Base-by-base conservation (phyloP, 257 asterid genomes). In the Henckelia pumila region DNA sequence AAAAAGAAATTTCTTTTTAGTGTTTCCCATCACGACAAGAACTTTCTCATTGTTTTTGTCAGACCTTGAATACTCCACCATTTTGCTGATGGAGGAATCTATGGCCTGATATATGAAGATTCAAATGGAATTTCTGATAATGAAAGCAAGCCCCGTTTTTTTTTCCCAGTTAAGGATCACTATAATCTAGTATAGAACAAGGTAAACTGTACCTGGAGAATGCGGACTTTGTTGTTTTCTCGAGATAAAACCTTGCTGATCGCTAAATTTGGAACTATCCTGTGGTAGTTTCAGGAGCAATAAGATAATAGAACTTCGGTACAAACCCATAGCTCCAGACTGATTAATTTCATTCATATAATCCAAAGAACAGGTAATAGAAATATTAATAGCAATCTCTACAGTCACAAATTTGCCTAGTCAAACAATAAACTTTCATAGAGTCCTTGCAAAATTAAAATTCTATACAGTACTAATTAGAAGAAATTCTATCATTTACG, bases 261-360 rank as follows among this genome's bases (percentile, higher is more conserved):
- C 3, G 96, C 98, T 78, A 92, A 88, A 74, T 89, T 92, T 59
- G 98, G 98, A 78, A 92, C 96, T 67, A 92, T 80, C 88, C 98
- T 92, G 96, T 85, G 86, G 67, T 60, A 74, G 37, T 67, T 65
- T 58, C 61, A 57, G 25, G 67, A 64, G 52, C 29, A 55, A 19
- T 28, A 63, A 29, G 60, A 55, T 11, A 7, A 61, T 44, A n/a
- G 24, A 49, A 49, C 21, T 20, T 61, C 52, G 24, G 25, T 44
- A n/a, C 8, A 9, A 26, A 47, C 14, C 35, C 25, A 24, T 23
- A 67, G 64, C 53, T 61, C 26, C 37, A 53, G 53, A 55, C 52
- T n/a, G 10, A 10, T 35, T 32, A 61, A 61, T 30, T 8, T 30
- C 8, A 4, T 20, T 13, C 30, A 5, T 8, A 30, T 23, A 14